phyloP scores from a whole-genome alignment of 1,139 yeast genomes.

The Pichia sp. region DNA sequence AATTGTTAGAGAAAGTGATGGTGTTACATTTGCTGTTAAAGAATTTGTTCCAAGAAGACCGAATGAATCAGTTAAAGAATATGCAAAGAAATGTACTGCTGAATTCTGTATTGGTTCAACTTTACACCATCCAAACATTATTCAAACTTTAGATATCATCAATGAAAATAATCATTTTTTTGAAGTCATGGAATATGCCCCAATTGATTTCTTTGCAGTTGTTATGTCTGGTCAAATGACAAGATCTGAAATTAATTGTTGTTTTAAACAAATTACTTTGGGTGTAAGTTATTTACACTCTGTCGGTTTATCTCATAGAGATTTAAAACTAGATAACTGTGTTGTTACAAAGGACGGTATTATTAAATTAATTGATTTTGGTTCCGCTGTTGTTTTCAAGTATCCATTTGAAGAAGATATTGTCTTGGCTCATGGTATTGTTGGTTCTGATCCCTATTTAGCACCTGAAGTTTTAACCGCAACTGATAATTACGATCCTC shows the following conservation, averaged over 20 bases:
- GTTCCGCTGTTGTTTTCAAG: conserved; percentile 87
- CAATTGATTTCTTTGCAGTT: conserved; percentile 85
- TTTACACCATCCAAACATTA: conserved; percentile 81
- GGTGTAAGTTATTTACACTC: conserved; percentile 83
- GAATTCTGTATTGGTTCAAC: conserved; percentile 95
- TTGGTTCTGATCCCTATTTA: conserved; percentile 89
- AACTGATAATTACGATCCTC: conserved; percentile 74
- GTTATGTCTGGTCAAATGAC: conserved; percentile 95
- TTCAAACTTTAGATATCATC: conserved; percentile 85
- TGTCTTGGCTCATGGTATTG: conserved; percentile 83
- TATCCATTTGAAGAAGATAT: conserved; percentile 80
- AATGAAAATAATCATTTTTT: conserved; percentile 82
- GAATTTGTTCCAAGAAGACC: conserved; percentile 78
- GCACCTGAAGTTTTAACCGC: conserved; percentile 90
- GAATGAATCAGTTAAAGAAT: conserved; percentile 75
- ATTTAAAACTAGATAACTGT: conserved; percentile 87
- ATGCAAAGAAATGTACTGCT: conserved; percentile 89
- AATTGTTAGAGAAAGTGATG: conserved; percentile 62
- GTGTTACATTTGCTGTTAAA: conserved; percentile 79
- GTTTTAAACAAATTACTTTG: conserved; percentile 76
- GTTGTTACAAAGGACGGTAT: conserved; percentile 81
- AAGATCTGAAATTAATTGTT: conserved; percentile 78
- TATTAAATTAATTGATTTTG: conserved; percentile 87
- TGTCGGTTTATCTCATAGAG: conserved; percentile 87
- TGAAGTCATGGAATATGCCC: conserved; percentile 95